A percentile compares a stretch with the other conserved stretches of the same genome.
These are phyloP conservation scores for Rutstroemia sydowiana DNA, from an alignment of 2,329 filamentous ascomycete genomes.

Conservation along the genomic window DNA sequence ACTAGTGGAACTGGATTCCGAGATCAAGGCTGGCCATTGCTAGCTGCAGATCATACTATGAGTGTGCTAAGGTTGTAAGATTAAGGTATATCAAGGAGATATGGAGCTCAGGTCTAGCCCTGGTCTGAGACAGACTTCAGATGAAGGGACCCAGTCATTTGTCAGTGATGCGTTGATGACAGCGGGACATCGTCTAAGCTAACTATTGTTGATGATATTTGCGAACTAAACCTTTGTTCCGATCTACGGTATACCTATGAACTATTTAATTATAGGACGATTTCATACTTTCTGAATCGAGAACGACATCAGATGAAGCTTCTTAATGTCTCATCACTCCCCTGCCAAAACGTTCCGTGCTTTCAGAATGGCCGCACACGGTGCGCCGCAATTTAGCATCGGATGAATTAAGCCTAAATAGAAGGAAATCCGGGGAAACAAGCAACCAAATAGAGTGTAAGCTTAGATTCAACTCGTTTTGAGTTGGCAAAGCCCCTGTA, in stretches of 20 bases:
- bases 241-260: too few species aligned
- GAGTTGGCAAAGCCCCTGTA: not conserved
- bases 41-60: conserved; percentile 6
- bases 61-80: not conserved
- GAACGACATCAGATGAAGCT: conserved; percentile 5
- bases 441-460: conserved; percentile 4
- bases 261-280: too few species aligned
- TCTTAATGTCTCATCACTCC: not conserved
- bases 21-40: not conserved
- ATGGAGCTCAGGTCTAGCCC: not conserved
- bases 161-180: not conserved
- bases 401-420: not conserved
- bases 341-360: not conserved
- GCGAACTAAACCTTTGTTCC: too few species aligned
- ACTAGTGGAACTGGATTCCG: not conserved
- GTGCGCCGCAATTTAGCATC: not conserved
- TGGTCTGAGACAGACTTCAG: conserved; percentile 3
- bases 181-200: not conserved
- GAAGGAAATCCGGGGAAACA: conserved; percentile 5
- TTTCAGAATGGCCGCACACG: not conserved
- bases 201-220: too few species aligned
- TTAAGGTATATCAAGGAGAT: not conserved
- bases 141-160: not conserved
- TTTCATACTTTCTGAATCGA: not conserved
- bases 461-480: not conserved